Evolutionary conservation across 345 rosid species (phyloP), one percentile per base, ranked within the genome.

Genomic region (Firmiana major): DNA sequence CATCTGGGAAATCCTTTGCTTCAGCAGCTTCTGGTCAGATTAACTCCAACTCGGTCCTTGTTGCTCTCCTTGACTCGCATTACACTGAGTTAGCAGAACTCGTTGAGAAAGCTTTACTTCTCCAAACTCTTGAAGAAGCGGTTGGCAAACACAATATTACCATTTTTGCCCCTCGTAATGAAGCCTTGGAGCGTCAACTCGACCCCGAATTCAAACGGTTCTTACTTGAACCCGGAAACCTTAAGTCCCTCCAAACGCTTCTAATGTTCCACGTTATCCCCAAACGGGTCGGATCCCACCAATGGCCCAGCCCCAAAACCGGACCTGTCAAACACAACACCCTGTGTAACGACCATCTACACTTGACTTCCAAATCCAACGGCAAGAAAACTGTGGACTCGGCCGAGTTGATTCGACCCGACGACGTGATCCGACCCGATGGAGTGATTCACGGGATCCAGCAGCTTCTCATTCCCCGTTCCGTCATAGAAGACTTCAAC

Each of bases 21-120:
- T 66, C 85, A 3, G 55, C 80, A 0, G 60, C 67, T 9, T 17
- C 87, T 1, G 75, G 80, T 74, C 93, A 86, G 76, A 89, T 94
- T 78, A 94, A 88, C 90, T 94, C 98, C 4, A 94, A 92, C 78
- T 94, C 97, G 0, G 90, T 94, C 73, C 91, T 94, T 15, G 97
- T 94, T 1, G 97, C 98, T 31, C 94, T 94, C 48, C 93, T 92
- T 6, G 98, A 94, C 84, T 94, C 98, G 54, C 97, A 88, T 85
- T 94, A 92, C 82, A 92, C 97, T 1, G 97, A 91, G 77, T 80
- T 94, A 16, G 87, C 98, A 1, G 98, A 94, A 75, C 92, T 92
- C 4, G 90, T 92, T 0, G 98, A 94, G 62, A 94, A 94, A 67
- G 98, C 97, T 31, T 89, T 90, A 40, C 94, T 94, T 15, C 88